Evolutionary conservation across 176 grass and related monocot species (phyloP).

Genomic region (Oryza glumipatula): DNA sequence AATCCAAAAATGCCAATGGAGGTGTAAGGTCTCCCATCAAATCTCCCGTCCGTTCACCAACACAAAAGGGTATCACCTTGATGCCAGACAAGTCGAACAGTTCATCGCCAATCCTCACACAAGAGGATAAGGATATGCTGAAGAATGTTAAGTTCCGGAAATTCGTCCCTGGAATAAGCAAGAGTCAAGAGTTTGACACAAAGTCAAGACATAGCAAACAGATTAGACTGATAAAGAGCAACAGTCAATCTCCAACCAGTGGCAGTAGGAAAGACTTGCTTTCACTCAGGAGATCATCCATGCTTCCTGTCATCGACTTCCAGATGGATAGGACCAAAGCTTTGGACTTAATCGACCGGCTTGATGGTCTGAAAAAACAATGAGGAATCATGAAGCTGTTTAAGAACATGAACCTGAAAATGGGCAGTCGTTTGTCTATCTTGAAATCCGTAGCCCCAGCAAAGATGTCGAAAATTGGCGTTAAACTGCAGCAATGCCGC

Average conservation of each 20-base stretch:
- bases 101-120: constrained; percentile 64
- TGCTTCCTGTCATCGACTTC: constrained; percentile 82
- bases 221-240: constrained; percentile 89
- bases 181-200: constrained; percentile 91
- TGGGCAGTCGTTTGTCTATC: constrained; percentile 26
- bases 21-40: constrained; percentile 81
- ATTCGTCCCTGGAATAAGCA: constrained; percentile 87
- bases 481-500: constrained; percentile 40
- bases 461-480: neutral
- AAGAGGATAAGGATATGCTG: constrained; percentile 93
- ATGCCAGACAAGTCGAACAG: constrained; percentile 39
- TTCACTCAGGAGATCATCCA: constrained; percentile 53
- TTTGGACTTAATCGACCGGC: constrained; percentile 86
- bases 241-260: constrained; percentile 74
- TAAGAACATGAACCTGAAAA: constrained; percentile 24
- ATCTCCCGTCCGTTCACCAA: constrained; percentile 75
- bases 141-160: constrained; percentile 75
- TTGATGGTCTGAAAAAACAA: constrained; percentile 65
- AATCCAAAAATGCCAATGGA: constrained; percentile 64
- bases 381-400: constrained; percentile 39
- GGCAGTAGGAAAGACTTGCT: constrained; percentile 57
- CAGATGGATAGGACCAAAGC: constrained; percentile 80
- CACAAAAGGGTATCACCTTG: constrained; percentile 49
- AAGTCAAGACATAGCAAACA: constrained; percentile 58
- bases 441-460: constrained; percentile 25